Conservation (phyloP, 2,329 filamentous ascomycete species). For the Arthrobotrys musiformis region DNA sequence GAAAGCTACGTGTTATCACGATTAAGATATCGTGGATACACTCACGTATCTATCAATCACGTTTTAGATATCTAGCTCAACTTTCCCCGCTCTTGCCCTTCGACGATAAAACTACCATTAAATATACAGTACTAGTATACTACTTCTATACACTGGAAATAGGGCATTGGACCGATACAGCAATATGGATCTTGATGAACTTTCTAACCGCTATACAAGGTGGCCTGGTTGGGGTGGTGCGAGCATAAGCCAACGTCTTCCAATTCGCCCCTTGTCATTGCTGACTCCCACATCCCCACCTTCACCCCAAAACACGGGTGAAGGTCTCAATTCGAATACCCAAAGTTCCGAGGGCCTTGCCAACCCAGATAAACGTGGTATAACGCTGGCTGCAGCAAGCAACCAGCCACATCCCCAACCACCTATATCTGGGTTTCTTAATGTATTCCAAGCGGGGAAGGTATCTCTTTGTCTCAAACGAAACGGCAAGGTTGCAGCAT, state of each 20-base stretch:
- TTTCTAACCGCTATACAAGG: neutral
- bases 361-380: neutral
- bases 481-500: neutral
- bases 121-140: too few species aligned
- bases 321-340: neutral
- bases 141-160: too few species aligned
- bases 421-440: neutral
- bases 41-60: too few species aligned
- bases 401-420: neutral
- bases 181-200: neutral
- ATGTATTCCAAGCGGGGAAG: neutral
- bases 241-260: neutral
- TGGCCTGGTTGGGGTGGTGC: neutral
- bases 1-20: too few species aligned
- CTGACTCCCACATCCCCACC: neutral
- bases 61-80: too few species aligned
- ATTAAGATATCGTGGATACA: too few species aligned
- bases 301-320: neutral
- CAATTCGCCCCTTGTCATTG: neutral
- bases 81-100: too few species aligned
- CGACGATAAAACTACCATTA: too few species aligned
- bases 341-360: neutral
- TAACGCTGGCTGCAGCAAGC: neutral
- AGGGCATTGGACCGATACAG: too few species aligned
- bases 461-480: neutral